Conservation (phyloP, 345 rosid genomes). For the Rhodomyrtus tomentosa region DNA sequence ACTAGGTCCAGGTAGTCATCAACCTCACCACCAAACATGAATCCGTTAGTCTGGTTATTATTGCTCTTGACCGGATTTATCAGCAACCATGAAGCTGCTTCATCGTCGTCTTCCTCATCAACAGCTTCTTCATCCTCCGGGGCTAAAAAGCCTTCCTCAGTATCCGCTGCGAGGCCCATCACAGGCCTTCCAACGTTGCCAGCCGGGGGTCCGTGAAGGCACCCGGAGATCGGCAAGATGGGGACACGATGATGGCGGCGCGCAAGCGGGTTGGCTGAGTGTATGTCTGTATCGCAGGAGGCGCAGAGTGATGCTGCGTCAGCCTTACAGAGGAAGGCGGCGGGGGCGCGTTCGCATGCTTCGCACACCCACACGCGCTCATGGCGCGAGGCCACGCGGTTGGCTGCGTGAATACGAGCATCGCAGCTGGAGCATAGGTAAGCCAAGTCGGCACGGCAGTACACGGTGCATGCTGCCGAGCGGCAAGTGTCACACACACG, state of each 20-base stretch:
- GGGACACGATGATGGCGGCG: constrained; percentile 87
- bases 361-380: constrained; percentile 82
- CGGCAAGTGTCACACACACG: constrained; percentile 66
- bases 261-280: constrained; percentile 87
- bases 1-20: constrained; percentile 79
- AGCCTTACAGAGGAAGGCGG: constrained; percentile 84
- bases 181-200: not conserved
- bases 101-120: constrained; percentile 51
- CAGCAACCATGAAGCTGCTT: constrained; percentile 79
- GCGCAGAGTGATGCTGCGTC: constrained; percentile 82
- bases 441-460: constrained; percentile 74
- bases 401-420: constrained; percentile 61
- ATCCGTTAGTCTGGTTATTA: constrained; percentile 30
- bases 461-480: constrained; percentile 64
- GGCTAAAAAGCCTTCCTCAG: constrained; percentile 18
- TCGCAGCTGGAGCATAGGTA: constrained; percentile 66
- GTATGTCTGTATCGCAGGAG: constrained; percentile 73
- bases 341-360: constrained; percentile 76
- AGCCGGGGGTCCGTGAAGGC: constrained; percentile 9
- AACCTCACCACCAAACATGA: constrained; percentile 42
- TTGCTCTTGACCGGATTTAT: constrained; percentile 37
- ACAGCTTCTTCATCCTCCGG: constrained; percentile 16
- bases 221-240: constrained; percentile 43
- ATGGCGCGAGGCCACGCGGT: constrained; percentile 76
- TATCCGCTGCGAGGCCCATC: constrained; percentile 5